Conservation (phyloP, 805 yeast species). For the Saturnispora ahearnii region DNA sequence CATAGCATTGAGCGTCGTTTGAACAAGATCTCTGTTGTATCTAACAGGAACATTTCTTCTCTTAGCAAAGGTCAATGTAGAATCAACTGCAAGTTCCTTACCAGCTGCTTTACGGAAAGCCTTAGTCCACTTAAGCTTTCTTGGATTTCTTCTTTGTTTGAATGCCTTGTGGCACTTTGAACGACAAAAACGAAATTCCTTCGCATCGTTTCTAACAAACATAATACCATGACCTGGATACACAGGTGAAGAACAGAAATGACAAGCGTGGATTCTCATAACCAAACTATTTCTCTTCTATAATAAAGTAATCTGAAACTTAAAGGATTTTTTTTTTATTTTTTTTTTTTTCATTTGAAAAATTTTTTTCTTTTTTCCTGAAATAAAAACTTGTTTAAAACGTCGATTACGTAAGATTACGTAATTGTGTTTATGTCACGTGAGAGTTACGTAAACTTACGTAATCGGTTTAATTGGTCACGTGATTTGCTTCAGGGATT, state of each 20-base stretch:
- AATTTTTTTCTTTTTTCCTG: not conserved
- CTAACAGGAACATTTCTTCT: constrained; percentile 98
- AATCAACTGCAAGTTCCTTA: constrained; percentile 94
- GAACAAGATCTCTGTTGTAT: constrained; percentile 92
- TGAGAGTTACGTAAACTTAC: not conserved
- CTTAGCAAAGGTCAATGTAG: constrained; percentile 91
- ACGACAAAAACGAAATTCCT: constrained; percentile 94
- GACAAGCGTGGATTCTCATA: constrained; percentile 88
- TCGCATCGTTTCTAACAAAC: constrained; percentile 97
- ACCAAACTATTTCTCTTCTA: not conserved
- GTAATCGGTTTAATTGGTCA: not conserved
- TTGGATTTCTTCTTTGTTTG: constrained; percentile 97
- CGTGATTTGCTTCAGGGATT: not conserved
- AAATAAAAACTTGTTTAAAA: not conserved
- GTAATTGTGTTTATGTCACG: not conserved
- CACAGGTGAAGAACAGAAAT: constrained; percentile 95
- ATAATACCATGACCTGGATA: constrained; percentile 92
- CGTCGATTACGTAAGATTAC: not conserved
- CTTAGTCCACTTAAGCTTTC: constrained; percentile 97
- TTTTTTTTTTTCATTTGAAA: not conserved
- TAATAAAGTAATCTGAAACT: not conserved
- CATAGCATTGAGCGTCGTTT: constrained; percentile 93
- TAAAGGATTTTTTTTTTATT: not conserved
- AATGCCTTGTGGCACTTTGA: constrained; percentile 96
- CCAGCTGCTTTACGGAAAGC: constrained; percentile 99